Base-by-base conservation (phyloP, 441 rosid species). In the Euphorbia celastroides region DNA sequence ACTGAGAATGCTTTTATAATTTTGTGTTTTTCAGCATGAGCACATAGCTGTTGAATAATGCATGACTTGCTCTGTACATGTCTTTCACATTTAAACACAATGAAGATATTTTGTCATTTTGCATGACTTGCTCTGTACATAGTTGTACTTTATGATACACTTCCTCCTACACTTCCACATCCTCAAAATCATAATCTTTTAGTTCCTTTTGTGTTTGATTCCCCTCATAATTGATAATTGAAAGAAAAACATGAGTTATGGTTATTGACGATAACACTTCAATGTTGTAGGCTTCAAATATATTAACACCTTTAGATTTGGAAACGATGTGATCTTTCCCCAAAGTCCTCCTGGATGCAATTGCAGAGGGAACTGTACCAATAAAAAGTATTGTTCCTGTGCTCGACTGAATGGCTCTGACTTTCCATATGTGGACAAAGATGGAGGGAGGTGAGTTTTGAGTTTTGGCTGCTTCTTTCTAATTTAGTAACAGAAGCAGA, bases 371-470 rank as follows among this genome's bases (percentile, higher is more conserved):
- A 68, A 52, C 20, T 81, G 85, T 64, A 81, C 68, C 9, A 75
- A 82, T 74, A 60, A 76, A 36, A 78, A 59, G 60, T 64, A 76
- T 59, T 84, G 89, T 76, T 68, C 75, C n/a, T 84, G 87, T 73
- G 87, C 86, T 70, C 60, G 59, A 74, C 79, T 81, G 27, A 86
- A 86, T 77, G 87, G 89, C 50, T 74, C 66, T 41, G 78, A 80
- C 62, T 82, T 81, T 57, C 89, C 89, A 26, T 86, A 86, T 54
- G 83, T 84, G 72, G 60, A 46, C 19, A 32, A 48, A 68, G 67
- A 78, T 59, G 83, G 87, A 22, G 88, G 88, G 75, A 81, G 85
- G 91, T 86, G 72, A 66, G 79, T 27, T 66, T 60, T 70, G 51
- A n/a, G 28, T 67, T 51, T 20, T 58, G 26, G 25, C 25, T 55